phyloP scores from a whole-genome alignment of 257 asterid genomes.

The Eucommia ulmoides region DNA sequence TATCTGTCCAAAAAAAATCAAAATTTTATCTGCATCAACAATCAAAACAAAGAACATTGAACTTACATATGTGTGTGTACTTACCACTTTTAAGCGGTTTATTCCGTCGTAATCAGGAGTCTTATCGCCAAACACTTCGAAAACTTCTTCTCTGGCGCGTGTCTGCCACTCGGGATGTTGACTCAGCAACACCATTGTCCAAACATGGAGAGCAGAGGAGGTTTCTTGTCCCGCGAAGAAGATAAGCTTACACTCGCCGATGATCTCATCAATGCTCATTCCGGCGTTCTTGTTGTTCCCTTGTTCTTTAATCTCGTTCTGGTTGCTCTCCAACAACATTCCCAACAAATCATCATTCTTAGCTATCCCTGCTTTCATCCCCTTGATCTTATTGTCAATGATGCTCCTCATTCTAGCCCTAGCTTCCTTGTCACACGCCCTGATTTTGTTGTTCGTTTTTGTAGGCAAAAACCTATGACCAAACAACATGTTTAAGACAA shows the following conservation, averaged over 20 bases:
- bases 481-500: not conserved
- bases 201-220: conserved; percentile 27
- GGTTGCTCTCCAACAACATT: conserved; percentile 23
- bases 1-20: conserved; percentile 12
- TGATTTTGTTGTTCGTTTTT: conserved; percentile 33
- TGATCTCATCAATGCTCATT: conserved; percentile 36
- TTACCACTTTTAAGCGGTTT: conserved; percentile 45
- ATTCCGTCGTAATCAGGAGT: conserved; percentile 31
- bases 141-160: conserved; percentile 40
- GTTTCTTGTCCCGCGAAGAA: conserved; percentile 47
- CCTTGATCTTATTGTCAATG: conserved; percentile 14
- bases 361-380: conserved; percentile 14
- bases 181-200: conserved; percentile 42
- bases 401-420: conserved; percentile 16
- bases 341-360: conserved; percentile 25
- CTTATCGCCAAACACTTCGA: conserved; percentile 18
- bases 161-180: conserved; percentile 37
- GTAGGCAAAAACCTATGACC: conserved; percentile 25
- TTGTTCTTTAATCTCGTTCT: conserved; percentile 22
- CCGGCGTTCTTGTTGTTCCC: conserved; percentile 19
- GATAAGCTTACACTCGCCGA: conserved; percentile 47
- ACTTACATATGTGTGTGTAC: conserved; percentile 3
- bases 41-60: not conserved
- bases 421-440: conserved; percentile 19
- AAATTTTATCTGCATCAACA: not conserved